Conservation (phyloP, 1,284 basidiomycete genomes). For the Moniliophthora roreri region DNA sequence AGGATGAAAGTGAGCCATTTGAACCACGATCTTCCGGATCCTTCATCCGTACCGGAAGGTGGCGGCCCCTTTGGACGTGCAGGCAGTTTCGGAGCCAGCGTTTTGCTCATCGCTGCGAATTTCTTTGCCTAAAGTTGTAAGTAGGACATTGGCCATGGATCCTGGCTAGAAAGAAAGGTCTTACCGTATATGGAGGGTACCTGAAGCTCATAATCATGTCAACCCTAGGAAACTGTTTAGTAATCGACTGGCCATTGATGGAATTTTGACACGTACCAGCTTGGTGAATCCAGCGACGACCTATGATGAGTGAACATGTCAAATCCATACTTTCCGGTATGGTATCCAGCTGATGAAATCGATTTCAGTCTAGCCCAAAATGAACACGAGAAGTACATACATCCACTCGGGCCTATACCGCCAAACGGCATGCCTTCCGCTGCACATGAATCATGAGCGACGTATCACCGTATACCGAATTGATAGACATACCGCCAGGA, state of each 20-base stretch:
- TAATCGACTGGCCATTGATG: too few species aligned
- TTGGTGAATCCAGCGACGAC: conserved; percentile 59
- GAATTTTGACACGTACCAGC: conserved; percentile 30
- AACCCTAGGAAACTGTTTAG: conserved; percentile 25
- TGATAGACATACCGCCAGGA: conserved; percentile 41
- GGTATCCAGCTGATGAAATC: conserved; percentile 50
- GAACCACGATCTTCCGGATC: background rate
- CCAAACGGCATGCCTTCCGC: conserved; percentile 72
- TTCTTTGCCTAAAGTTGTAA: background rate
- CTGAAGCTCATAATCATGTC: conserved; percentile 57
- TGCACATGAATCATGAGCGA: conserved; percentile 21
- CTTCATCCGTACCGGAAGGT: background rate
- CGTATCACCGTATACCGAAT: background rate
- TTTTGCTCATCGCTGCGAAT: background rate
- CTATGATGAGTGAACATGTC: conserved; percentile 73
- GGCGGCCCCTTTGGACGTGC: background rate
- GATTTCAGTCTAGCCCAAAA: background rate
- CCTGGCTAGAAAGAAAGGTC: conserved; percentile 14
- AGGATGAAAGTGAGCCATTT: conserved; percentile 14
- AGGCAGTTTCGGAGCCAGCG: background rate
- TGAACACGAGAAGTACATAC: conserved; percentile 39
- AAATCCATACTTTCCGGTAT: conserved; percentile 64
- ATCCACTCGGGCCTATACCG: conserved; percentile 71
- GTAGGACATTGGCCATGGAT: too few species aligned
- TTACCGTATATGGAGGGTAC: conserved; percentile 66